These are phyloP conservation scores for Boletus semigastroideus DNA, from an alignment of 1,284 basidiomycete species.

Conservation along the genomic window DNA sequence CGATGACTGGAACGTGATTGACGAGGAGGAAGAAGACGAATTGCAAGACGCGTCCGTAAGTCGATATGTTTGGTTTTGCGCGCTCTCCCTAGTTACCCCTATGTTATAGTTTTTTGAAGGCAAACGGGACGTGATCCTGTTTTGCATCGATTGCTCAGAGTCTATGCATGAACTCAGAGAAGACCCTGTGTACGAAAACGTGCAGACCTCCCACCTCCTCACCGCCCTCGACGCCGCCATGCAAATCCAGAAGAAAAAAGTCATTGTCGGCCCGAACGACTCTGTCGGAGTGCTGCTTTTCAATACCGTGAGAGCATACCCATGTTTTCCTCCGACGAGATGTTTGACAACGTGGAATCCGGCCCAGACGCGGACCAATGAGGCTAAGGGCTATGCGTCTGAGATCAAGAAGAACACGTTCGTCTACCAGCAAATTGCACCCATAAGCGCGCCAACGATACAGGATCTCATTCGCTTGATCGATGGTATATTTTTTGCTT, in stretches of 20 bases:
- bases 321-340: not conserved
- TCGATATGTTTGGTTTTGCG: not conserved
- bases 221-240: constrained; percentile 79
- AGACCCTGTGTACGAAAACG: constrained; percentile 59
- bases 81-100: constrained; percentile 9
- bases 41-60: constrained; percentile 64
- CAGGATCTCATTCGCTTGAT: constrained; percentile 71
- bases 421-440: constrained; percentile 74
- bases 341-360: constrained; percentile 15
- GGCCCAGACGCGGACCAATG: constrained; percentile 49
- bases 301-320: constrained; percentile 72
- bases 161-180: constrained; percentile 82
- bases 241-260: constrained; percentile 86
- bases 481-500: constrained; percentile 51
- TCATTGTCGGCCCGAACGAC: constrained; percentile 84
- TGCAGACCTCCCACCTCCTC: constrained; percentile 63
- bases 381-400: constrained; percentile 52
- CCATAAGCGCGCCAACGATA: constrained; percentile 79
- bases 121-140: constrained; percentile 82
- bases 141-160: constrained; percentile 90
- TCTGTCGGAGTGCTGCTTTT: constrained; percentile 88
- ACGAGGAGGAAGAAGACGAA: constrained; percentile 78
- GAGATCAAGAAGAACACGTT: constrained; percentile 76
- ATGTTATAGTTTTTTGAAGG: constrained; percentile 64
- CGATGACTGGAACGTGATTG: constrained; percentile 73